Evolutionary conservation across 176 grass and related monocot species (phyloP), one percentile per base, ranked within the genome.

Genomic region (Triticum monococcum): DNA sequence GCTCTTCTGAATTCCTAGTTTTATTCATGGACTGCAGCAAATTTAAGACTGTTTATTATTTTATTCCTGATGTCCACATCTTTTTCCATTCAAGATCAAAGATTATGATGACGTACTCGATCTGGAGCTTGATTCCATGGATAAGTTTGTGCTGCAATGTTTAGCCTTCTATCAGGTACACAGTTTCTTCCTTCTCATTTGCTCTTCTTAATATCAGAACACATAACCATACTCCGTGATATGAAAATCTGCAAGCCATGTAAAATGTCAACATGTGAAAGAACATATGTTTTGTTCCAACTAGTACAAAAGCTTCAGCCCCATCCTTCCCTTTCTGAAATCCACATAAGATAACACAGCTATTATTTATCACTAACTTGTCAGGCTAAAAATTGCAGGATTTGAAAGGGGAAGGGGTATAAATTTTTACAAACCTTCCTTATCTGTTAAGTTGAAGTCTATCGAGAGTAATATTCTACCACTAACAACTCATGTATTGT

Each of bases 101-200:
- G 97, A 91, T 63, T 99, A 99, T 89, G 94, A 99, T 70, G 88
- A 86, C 72, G 97, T 99, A 62, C 90, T 99, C 2, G 92, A 99
- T 88, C 90, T 99, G 84, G 97, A 99, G 63, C 97, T 96, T 85
- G 97, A 99, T 90, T 96, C 97, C 64, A 88, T 96, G 77, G 97
- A 99, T 93, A 99, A 99, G 85, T 99, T 99, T 91, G 90, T 99
- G 78, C 86, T 99, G 64, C 97, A 99, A 72, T 99, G 97, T 75
- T 87, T 99, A 83, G 92, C 97, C 32, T 99, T 99, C 68, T 99
- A 96, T 84, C 97, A 99, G 97, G 97, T 94, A 88, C 32, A 32
- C 62, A 72, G 24, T 81, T 18, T 87, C 20, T 50, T 11, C 26
- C 9, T 17, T 79, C 68, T 45, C 69, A 81, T 57, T 68, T 26